Conservation (phyloP, 1,284 basidiomycete species). For the Caloboletus inedulis region DNA sequence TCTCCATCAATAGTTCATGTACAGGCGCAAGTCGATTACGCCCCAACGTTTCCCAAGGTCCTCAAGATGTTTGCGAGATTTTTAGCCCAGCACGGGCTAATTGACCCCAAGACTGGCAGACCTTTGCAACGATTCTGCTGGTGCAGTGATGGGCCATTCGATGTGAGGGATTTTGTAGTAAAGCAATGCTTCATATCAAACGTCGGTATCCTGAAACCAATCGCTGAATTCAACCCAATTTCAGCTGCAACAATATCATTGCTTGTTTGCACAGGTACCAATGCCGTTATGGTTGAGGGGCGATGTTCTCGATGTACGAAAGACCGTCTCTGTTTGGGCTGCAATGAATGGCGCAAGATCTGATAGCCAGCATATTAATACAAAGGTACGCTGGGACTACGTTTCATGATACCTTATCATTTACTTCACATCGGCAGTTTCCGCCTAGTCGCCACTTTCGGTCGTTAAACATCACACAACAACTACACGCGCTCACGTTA, state of each 20-base stretch:
- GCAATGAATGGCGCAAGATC: constrained; percentile 18
- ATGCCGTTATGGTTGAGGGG: constrained; percentile 70
- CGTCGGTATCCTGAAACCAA: constrained; percentile 41
- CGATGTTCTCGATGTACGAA: constrained; percentile 68
- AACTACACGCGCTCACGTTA: constrained; percentile 57
- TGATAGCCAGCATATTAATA: constrained; percentile 25
- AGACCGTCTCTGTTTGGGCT: constrained; percentile 49
- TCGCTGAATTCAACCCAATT: constrained; percentile 34
- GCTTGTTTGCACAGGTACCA: constrained; percentile 45
- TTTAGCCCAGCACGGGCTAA: constrained; percentile 61
- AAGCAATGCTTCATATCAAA: constrained; percentile 86
- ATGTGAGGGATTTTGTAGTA: constrained; percentile 80
- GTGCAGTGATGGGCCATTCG: constrained; percentile 80
- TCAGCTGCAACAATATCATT: constrained; percentile 16
- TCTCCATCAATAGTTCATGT: constrained; percentile 4
- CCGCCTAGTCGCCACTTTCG: constrained; percentile 21
- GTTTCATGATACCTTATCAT: constrained; percentile 13
- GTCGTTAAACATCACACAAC: constrained; percentile 60
- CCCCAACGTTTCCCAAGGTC: constrained; percentile 75
- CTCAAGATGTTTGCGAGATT: constrained; percentile 66
- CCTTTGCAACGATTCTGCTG: constrained; percentile 60
- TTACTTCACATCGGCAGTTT: constrained; percentile 18
- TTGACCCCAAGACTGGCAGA: constrained; percentile 54
- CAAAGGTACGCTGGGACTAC: constrained; percentile 23
- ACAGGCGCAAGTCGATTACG: constrained; percentile 75